These are phyloP conservation scores for Claviceps arundinis DNA, from an alignment of 2,329 filamentous ascomycete genomes.

Conservation along the genomic window DNA sequence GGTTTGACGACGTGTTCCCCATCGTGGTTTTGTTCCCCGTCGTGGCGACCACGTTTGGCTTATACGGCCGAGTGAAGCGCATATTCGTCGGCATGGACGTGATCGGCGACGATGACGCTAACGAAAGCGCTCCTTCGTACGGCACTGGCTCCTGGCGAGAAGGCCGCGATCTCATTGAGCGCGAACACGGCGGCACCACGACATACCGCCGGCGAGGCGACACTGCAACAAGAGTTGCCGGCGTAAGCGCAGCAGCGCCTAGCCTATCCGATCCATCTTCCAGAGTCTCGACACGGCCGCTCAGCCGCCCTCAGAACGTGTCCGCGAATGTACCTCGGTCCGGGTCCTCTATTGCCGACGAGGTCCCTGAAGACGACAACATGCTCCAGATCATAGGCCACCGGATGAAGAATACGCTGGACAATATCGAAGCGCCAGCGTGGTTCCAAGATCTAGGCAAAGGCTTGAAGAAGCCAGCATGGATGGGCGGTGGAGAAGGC, in stretches of 20 bases:
- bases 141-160: constrained; percentile 83
- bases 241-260: constrained; percentile 25
- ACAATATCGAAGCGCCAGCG: constrained; percentile 65
- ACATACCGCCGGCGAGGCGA: constrained; percentile 36
- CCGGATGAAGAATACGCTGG: constrained; percentile 82
- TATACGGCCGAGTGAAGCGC: constrained; percentile 72
- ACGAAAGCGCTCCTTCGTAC: constrained; percentile 46
- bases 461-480: constrained; percentile 62
- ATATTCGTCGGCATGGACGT: constrained; percentile 66
- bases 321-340: constrained; percentile 14
- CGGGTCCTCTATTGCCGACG: constrained; percentile 17
- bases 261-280: constrained; percentile 34
- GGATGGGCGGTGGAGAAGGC: constrained; percentile 62
- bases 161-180: constrained; percentile 78
- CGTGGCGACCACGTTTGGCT: constrained; percentile 70
- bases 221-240: constrained; percentile 21
- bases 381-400: constrained; percentile 77
- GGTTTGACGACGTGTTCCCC: constrained; percentile 82
- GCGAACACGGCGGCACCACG: constrained; percentile 59
- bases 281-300: constrained; percentile 20
- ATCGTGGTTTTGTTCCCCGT: constrained; percentile 79
- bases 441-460: constrained; percentile 65
- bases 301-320: constrained; percentile 29
- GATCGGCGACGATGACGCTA: constrained; percentile 53
- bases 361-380: constrained; percentile 57